Conservation (phyloP, 2,329 filamentous ascomycete genomes). For the Dryadomyces sulphureus region DNA sequence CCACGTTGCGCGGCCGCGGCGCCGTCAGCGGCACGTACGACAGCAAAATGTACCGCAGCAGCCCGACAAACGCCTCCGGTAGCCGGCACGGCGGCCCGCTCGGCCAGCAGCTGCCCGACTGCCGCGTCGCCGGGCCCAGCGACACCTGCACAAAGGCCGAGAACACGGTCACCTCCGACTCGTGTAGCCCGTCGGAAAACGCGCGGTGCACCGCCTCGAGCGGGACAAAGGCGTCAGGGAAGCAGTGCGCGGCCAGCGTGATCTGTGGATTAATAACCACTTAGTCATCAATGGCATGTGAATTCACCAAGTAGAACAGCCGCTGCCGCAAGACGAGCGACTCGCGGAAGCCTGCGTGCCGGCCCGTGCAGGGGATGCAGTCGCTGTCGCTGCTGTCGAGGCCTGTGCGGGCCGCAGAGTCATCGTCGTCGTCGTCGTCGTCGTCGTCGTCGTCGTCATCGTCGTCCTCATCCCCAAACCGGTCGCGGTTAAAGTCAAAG, state of each 20-base stretch:
- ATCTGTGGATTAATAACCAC: constrained; percentile 16
- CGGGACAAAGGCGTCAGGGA: constrained; percentile 24
- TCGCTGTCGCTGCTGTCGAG: constrained; percentile 14
- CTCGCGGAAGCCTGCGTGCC: constrained; percentile 19
- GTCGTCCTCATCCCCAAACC: constrained; percentile 46
- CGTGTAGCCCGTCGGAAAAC: constrained; percentile 37
- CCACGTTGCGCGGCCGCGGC: constrained; percentile 25
- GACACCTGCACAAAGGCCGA: constrained; percentile 32
- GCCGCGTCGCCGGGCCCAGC: background rate
- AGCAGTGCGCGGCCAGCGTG: constrained; percentile 29
- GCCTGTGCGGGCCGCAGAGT: no score
- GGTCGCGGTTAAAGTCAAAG: constrained; percentile 43
- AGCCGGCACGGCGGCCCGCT: background rate
- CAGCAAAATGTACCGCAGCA: constrained; percentile 29
- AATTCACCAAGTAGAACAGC: constrained; percentile 39
- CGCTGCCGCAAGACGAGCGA: constrained; percentile 48
- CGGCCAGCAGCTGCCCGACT: background rate
- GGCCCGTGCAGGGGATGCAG: constrained; percentile 8
- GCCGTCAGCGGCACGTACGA: constrained; percentile 27
- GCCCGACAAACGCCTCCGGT: constrained; percentile 24
- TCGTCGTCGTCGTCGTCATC: constrained; percentile 34
- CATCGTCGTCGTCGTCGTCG: constrained; percentile 19
- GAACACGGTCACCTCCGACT: constrained; percentile 44
- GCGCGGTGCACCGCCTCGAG: constrained; percentile 43
- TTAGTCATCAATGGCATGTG: background rate